Evolutionary conservation across 768 basidiomycete species (phyloP).

Genomic region (Pleurotus tuoliensis): DNA sequence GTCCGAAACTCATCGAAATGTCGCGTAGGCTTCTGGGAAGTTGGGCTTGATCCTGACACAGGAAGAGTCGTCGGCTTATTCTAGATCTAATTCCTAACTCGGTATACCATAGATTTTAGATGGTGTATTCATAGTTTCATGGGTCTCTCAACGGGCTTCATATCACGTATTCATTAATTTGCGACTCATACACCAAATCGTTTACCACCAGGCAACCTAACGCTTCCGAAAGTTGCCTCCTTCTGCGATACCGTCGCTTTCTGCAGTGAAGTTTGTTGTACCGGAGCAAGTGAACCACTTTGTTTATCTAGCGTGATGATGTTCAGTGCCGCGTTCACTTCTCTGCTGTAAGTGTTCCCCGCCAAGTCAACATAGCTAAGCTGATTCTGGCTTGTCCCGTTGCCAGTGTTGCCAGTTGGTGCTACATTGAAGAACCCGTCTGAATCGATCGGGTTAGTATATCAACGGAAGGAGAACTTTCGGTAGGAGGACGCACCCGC

Average conservation of each 20-base stretch:
- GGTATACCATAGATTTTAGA: background rate
- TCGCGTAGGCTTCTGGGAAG: slow-evolving; percentile 82
- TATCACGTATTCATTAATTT: background rate
- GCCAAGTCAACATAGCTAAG: slow-evolving; percentile 55
- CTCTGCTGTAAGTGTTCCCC: slow-evolving; percentile 60
- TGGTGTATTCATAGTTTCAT: too few species aligned
- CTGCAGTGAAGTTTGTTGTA: background rate
- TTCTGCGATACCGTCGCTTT: background rate
- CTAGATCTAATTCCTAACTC: slow-evolving; percentile 29
- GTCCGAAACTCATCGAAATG: background rate
- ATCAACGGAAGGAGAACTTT: background rate
- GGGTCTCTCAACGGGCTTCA: too few species aligned
- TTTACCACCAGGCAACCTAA: slow-evolving; percentile 17
- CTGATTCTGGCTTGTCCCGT: slow-evolving; percentile 67
- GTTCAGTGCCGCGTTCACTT: slow-evolving; percentile 58
- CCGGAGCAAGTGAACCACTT: slow-evolving; percentile 44
- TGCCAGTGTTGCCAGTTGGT: slow-evolving; percentile 50
- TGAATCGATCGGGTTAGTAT: slow-evolving; percentile 12
- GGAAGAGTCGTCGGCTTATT: slow-evolving; percentile 87
- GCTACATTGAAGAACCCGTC: slow-evolving; percentile 48
- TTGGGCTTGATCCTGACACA: slow-evolving; percentile 72
- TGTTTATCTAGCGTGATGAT: slow-evolving; percentile 58
- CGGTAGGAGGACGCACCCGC: slow-evolving; percentile 40
- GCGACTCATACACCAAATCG: background rate
- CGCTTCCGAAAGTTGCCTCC: background rate